phyloP scores from a whole-genome alignment of 148 eudicot genomes.

The Camellia japonica region DNA sequence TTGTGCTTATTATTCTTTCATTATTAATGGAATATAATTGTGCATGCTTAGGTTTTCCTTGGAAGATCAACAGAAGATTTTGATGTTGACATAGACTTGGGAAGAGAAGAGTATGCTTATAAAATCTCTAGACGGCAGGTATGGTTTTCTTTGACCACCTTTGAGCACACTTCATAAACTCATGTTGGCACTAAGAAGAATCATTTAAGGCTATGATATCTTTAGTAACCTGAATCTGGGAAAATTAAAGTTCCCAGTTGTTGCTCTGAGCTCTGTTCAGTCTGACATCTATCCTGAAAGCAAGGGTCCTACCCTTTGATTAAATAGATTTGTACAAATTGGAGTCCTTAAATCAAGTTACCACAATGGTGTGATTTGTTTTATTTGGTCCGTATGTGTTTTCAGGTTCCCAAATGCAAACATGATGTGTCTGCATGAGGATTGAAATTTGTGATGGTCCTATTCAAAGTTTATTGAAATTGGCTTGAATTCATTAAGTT shows the following conservation, averaged over 20 bases:
- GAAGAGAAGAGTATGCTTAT: slow-evolving; percentile 53
- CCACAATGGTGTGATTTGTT: not conserved
- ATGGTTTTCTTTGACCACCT: not conserved
- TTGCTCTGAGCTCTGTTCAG: not conserved
- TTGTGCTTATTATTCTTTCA: not conserved
- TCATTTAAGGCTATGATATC: not conserved
- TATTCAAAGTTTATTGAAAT: not conserved
- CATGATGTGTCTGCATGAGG: not conserved
- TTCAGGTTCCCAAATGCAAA: not conserved
- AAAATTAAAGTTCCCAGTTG: not conserved
- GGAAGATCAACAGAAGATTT: slow-evolving; percentile 62
- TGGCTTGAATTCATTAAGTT: not conserved
- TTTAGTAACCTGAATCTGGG: not conserved
- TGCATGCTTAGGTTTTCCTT: slow-evolving; percentile 48
- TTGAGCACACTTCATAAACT: not conserved
- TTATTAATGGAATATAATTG: not conserved
- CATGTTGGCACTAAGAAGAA: not conserved
- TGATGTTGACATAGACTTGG: slow-evolving; percentile 67
- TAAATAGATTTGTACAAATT: not conserved
- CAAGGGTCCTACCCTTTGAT: not conserved
- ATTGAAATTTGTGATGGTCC: not conserved
- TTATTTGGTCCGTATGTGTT: not conserved
- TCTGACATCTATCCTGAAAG: not conserved
- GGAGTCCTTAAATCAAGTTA: not conserved
- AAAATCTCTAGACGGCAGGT: slow-evolving; percentile 80